These are phyloP conservation scores for Pseudonitzschia multistriata DNA, from an alignment of 108 stramenopile species.

Conservation along the genomic window DNA sequence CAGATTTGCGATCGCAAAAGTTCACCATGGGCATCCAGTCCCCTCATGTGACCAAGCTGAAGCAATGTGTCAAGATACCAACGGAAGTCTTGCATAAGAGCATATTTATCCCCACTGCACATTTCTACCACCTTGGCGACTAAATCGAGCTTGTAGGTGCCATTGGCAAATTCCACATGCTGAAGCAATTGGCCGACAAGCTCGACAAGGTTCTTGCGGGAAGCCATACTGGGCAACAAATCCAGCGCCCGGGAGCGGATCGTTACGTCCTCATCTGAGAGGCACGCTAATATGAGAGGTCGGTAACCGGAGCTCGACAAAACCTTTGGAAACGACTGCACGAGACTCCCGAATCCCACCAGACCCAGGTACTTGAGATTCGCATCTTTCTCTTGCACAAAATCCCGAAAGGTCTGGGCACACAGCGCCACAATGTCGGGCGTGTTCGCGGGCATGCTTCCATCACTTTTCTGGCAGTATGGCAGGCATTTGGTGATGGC, in stretches of 20 bases:
- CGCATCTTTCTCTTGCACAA: slow-evolving; percentile 95
- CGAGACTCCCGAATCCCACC: slow-evolving; percentile 91
- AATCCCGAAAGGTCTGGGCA: slow-evolving; percentile 83
- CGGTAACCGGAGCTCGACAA: slow-evolving; percentile 81
- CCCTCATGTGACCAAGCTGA: slow-evolving; percentile 79
- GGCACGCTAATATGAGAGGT: slow-evolving; percentile 89
- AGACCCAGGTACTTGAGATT: slow-evolving; percentile 98
- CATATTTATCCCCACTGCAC: slow-evolving; percentile 93
- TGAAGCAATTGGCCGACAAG: slow-evolving; percentile 89
- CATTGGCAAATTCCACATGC: slow-evolving; percentile 87
- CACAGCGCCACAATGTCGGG: slow-evolving; percentile 90
- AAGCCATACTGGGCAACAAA: slow-evolving; percentile 93
- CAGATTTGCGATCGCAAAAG: slow-evolving; percentile 85
- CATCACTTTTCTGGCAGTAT: slow-evolving; percentile 90
- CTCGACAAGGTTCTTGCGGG: slow-evolving; percentile 89
- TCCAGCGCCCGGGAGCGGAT: slow-evolving; percentile 95
- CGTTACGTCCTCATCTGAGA: slow-evolving; percentile 97
- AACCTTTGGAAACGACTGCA: slow-evolving; percentile 89
- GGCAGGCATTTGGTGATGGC: slow-evolving; percentile 94
- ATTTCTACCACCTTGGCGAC: slow-evolving; percentile 91
- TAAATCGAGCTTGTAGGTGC: slow-evolving; percentile 89
- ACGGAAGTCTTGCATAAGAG: slow-evolving; percentile 83
- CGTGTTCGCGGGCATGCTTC: slow-evolving; percentile 83
- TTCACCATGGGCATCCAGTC: slow-evolving; percentile 69
- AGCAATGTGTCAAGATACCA: slow-evolving; percentile 96